Evolutionary conservation across 164 flowering plant species (phyloP).

Genomic region (Chloranthus sessilifolius): DNA sequence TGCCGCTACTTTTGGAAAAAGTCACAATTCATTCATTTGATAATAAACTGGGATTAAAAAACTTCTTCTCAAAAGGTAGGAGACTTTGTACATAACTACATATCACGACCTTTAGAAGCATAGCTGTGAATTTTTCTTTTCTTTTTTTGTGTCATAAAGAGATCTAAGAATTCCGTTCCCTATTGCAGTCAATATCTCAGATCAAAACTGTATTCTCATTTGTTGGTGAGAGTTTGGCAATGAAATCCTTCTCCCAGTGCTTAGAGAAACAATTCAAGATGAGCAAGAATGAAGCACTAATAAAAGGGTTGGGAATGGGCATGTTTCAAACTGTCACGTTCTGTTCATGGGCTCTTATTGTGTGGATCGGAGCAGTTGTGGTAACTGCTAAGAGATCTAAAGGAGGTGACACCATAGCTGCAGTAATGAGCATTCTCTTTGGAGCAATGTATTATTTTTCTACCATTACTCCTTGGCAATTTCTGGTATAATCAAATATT

Average conservation of each 20-base stretch:
- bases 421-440: slow-evolving; percentile 72
- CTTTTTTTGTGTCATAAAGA: no score
- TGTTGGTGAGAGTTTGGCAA: slow-evolving; percentile 52
- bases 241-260: slow-evolving; percentile 41
- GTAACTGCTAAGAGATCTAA: slow-evolving; percentile 32
- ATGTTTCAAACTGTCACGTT: slow-evolving; percentile 53
- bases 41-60: no score
- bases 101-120: no score
- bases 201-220: slow-evolving; percentile 68
- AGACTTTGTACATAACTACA: no score
- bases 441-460: slow-evolving; percentile 53
- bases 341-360: slow-evolving; percentile 63
- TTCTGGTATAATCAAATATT: no score
- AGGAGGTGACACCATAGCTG: slow-evolving; percentile 59
- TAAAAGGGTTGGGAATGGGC: slow-evolving; percentile 67
- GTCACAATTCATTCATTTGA: no score
- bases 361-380: slow-evolving; percentile 60
- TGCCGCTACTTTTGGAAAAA: no score
- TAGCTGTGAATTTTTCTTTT: no score
- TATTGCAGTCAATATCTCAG: slow-evolving; percentile 53
- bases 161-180: no score
- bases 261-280: slow-evolving; percentile 34
- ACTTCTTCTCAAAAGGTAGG: no score
- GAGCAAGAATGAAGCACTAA: slow-evolving; percentile 51
- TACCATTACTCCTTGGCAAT: no score